Evolutionary conservation across 306 rosid species (phyloP).

Genomic region (Trichosanthes truncata): DNA sequence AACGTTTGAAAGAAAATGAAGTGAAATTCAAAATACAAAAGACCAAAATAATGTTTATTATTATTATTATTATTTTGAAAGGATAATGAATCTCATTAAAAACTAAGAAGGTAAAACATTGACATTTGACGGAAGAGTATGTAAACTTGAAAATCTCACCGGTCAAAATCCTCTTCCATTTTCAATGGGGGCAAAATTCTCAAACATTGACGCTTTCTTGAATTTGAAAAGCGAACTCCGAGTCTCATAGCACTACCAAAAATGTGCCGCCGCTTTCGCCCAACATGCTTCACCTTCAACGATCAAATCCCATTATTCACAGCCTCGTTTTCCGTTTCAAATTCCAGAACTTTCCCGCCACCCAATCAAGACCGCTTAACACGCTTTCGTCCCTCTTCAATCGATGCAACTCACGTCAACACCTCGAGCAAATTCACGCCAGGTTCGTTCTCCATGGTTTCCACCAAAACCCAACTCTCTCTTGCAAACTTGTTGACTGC

Average conservation of each 20-base stretch:
- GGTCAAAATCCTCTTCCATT: neutral
- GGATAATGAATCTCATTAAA: too few relatives aligned
- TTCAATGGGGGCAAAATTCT: neutral
- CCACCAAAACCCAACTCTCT: slow-evolving; percentile 50
- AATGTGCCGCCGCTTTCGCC: neutral
- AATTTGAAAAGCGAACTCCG: neutral
- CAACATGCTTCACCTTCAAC: slow-evolving; percentile 24
- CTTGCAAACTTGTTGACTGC: slow-evolving; percentile 42
- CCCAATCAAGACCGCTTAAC: slow-evolving; percentile 32
- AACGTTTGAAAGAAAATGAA: too few relatives aligned
- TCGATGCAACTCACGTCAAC: slow-evolving; percentile 48
- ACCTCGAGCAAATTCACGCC: slow-evolving; percentile 53
- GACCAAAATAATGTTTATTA: too few relatives aligned
- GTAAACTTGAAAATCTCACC: too few relatives aligned
- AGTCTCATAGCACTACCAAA: neutral
- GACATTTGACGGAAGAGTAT: too few relatives aligned
- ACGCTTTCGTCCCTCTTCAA: slow-evolving; percentile 35
- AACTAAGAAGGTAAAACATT: too few relatives aligned
- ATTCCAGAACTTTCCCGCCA: slow-evolving; percentile 16
- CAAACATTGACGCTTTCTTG: neutral
- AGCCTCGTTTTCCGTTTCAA: slow-evolving; percentile 14
- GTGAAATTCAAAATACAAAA: too few relatives aligned
- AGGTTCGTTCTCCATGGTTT: slow-evolving; percentile 63
- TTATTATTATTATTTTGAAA: too few relatives aligned
- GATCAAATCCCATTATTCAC: neutral